Conservation (phyloP, 2,329 filamentous ascomycete genomes). For the Colletotrichum camelliae region DNA sequence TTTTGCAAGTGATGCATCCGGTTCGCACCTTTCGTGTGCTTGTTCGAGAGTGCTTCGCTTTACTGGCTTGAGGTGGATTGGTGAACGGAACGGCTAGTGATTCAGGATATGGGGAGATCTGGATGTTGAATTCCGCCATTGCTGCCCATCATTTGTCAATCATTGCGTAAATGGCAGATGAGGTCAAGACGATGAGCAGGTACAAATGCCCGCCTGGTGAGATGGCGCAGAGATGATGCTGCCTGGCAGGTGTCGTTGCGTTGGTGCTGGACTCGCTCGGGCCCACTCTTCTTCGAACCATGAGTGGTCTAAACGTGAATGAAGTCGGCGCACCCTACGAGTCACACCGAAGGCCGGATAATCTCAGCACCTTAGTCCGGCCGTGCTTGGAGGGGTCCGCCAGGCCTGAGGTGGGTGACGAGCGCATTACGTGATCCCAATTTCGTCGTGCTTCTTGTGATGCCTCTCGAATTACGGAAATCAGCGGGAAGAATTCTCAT, state of each 20-base stretch:
- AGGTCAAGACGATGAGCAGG: not conserved
- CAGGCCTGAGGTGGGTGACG: not conserved
- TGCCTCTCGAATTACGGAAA: not conserved
- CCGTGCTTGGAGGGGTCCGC: not conserved
- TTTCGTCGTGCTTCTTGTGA: not conserved
- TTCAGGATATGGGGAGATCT: not conserved
- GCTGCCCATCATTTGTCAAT: not conserved
- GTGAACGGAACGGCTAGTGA: not conserved
- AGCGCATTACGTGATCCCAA: not conserved
- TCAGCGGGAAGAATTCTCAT: not conserved
- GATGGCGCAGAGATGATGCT: not conserved
- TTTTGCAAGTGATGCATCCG: conserved; percentile 25
- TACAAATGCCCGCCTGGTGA: not conserved
- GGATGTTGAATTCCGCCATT: not conserved
- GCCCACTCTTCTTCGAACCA: not conserved
- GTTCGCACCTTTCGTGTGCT: conserved; percentile 23
- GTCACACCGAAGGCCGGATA: not conserved
- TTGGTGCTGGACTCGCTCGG: not conserved
- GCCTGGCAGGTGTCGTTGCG: not conserved
- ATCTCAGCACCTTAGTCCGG: not conserved
- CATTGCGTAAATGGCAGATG: not conserved
- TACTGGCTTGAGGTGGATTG: not conserved
- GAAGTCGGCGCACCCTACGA: not conserved
- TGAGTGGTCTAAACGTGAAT: not conserved
- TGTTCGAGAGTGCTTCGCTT: conserved; percentile 14